Conservation (phyloP, 495 filamentous ascomycete species). For the Pseudoneurospora amorphoporcata region DNA sequence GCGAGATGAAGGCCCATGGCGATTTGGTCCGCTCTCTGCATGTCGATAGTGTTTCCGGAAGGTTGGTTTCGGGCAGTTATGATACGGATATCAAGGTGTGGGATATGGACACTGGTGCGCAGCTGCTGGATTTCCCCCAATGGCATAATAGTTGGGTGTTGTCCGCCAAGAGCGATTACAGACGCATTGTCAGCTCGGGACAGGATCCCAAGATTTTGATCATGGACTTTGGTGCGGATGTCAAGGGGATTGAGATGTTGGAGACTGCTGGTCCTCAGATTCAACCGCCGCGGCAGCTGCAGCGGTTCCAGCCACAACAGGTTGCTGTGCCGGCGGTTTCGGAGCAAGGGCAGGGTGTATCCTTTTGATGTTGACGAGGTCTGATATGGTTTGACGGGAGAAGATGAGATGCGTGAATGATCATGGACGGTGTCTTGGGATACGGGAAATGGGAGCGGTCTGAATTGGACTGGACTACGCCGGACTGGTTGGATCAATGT, state of each 20-base stretch:
- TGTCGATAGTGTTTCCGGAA: constrained; percentile 69
- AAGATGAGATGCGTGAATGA: not conserved
- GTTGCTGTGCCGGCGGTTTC: not conserved
- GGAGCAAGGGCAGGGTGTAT: not conserved
- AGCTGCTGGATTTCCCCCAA: constrained; percentile 66
- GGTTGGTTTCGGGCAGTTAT: constrained; percentile 85
- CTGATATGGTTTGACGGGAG: not conserved
- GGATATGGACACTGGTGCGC: constrained; percentile 63
- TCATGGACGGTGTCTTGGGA: not conserved
- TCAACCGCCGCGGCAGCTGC: not conserved
- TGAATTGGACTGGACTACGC: not conserved
- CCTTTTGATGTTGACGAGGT: not conserved
- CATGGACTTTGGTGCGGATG: constrained; percentile 71
- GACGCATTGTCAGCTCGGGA: constrained; percentile 83
- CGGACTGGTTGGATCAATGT: not conserved
- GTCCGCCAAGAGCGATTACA: constrained; percentile 88
- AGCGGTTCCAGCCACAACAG: not conserved
- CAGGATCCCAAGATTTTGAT: constrained; percentile 86
- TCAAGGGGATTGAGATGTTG: constrained; percentile 43
- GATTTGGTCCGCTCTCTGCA: constrained; percentile 80
- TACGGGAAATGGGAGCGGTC: not conserved
- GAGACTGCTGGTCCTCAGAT: constrained; percentile 19
- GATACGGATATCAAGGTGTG: constrained; percentile 90
- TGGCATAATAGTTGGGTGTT: constrained; percentile 97
- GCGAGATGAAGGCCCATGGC: constrained; percentile 65